A percentile compares a stretch with the other conserved stretches of the same genome.
phyloP scores from a whole-genome alignment of 2,329 filamentous ascomycete genomes.

The Alternaria sp. region DNA sequence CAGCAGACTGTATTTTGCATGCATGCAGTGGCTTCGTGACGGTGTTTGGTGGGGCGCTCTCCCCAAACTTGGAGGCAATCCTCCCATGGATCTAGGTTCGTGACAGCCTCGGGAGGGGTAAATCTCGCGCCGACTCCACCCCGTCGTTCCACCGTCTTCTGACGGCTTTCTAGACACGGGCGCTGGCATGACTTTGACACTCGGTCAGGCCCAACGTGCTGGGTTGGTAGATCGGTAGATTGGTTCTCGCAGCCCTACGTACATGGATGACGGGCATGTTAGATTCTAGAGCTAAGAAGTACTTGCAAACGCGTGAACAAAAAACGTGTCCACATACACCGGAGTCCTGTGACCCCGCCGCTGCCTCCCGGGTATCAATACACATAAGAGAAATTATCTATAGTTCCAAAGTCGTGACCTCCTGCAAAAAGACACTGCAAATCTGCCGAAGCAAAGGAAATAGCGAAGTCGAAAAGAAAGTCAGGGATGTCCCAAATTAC shows the following conservation, averaged over 20 bases:
- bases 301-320: slow-evolving; percentile 5
- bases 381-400: slow-evolving; percentile 22
- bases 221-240: background rate
- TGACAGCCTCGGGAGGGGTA: slow-evolving; percentile 13
- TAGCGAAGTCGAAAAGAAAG: background rate
- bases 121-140: slow-evolving; percentile 6
- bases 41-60: slow-evolving; percentile 13
- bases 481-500: slow-evolving; percentile 3
- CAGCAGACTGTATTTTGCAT: slow-evolving; percentile 27
- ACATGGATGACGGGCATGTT: slow-evolving; percentile 2
- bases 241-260: slow-evolving; percentile 4
- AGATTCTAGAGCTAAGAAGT: slow-evolving; percentile 9
- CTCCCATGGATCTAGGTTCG: slow-evolving; percentile 7
- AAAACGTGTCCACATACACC: slow-evolving; percentile 24
- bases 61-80: slow-evolving; percentile 7
- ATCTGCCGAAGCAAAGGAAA: slow-evolving; percentile 1
- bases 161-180: slow-evolving; percentile 2
- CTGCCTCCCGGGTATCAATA: slow-evolving; percentile 41
- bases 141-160: slow-evolving; percentile 5
- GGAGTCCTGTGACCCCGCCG: slow-evolving; percentile 25
- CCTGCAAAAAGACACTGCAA: slow-evolving; percentile 10
- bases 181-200: background rate
- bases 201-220: slow-evolving; percentile 8
- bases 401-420: slow-evolving; percentile 16
- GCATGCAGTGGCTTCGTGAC: slow-evolving; percentile 4